Evolutionary conservation across 129 eudicot genomes (phyloP), one percentile per base, ranked within the genome.

Genomic region (Chrysanthemum lavandulifolium): DNA sequence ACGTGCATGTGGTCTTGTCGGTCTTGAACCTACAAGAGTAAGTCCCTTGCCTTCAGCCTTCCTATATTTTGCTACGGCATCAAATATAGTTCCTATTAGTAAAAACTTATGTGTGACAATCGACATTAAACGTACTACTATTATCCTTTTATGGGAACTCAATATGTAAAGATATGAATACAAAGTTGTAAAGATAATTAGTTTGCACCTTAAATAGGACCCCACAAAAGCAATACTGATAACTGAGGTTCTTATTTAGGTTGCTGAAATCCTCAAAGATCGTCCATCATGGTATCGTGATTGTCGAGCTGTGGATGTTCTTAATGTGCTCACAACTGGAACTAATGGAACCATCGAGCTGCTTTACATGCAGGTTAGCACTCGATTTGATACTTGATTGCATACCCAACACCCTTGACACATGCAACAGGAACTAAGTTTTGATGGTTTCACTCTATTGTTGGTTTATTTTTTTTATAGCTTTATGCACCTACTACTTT

Each of bases 1-100:
- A 71, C 97, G 97, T 82, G 97, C 97, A 65, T 91, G 97, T 64
- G 97, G 97, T 71, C 96, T 91, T 69, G 97, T 91, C 64, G 89
- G 96, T 60, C 81, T 91, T 31, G 97, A 91, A 74, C 97, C 97
- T 65, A 84, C 97, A 64, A 85, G 96, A 78, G 97, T 91, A 82
- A 85, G 95, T 71, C 52, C 60, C 60, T 25, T 52, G 4, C 16
- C 36, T 2, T 21, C 25, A 15, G 4, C 16, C 36, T 2, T 21
- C 25, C 15, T 49, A 52, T 13, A 58, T 33, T 40, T 61, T 40
- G 43, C 19, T 73, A 73, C 15, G 36, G 51, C 47, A 8, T 40
- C 9, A 40, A 40, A 40, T 40, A 40, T 40, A 40, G 47, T 40
- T 40, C 47, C 10, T 40, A 40, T 40, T 40, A 40, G 47, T 40